Evolutionary conservation across 495 filamentous ascomycete species (phyloP).

Genomic region (Lasiosphaeris hirsuta): DNA sequence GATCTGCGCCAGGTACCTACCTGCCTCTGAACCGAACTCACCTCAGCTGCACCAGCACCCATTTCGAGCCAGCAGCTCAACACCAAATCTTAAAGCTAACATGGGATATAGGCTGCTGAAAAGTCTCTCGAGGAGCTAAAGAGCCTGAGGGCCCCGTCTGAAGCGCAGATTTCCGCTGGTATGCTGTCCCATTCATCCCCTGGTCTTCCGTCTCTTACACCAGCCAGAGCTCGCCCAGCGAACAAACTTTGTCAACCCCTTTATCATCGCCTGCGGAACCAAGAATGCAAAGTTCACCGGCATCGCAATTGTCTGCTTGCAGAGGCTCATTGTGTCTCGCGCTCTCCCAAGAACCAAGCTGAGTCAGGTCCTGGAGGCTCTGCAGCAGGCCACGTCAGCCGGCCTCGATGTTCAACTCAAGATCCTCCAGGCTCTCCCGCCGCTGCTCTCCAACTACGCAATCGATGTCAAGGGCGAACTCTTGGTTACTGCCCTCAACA

Average conservation of each 20-base stretch:
- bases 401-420: conserved; percentile 93
- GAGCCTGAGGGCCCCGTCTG: conserved; percentile 67
- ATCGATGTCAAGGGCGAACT: conserved; percentile 75
- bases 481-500: conserved; percentile 74
- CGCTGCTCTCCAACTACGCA: conserved; percentile 86
- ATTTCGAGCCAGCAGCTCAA: neutral
- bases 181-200: conserved; percentile 18
- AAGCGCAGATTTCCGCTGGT: conserved; percentile 85
- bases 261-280: conserved; percentile 85
- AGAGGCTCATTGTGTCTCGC: conserved; percentile 77
- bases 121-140: conserved; percentile 91
- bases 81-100: neutral
- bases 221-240: conserved; percentile 73
- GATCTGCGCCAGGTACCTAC: conserved; percentile 75
- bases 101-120: conserved; percentile 71
- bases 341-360: conserved; percentile 70
- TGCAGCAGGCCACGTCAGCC: conserved; percentile 70
- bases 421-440: conserved; percentile 90
- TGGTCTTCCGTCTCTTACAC: conserved; percentile 7
- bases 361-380: conserved; percentile 78
- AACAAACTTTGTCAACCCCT: conserved; percentile 82
- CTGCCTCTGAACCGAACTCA: neutral
- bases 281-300: conserved; percentile 84
- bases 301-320: conserved; percentile 81
- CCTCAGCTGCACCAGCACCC: neutral